phyloP scores from a whole-genome alignment of 2,329 filamentous ascomycete species.

The Anthostomella pinea region DNA sequence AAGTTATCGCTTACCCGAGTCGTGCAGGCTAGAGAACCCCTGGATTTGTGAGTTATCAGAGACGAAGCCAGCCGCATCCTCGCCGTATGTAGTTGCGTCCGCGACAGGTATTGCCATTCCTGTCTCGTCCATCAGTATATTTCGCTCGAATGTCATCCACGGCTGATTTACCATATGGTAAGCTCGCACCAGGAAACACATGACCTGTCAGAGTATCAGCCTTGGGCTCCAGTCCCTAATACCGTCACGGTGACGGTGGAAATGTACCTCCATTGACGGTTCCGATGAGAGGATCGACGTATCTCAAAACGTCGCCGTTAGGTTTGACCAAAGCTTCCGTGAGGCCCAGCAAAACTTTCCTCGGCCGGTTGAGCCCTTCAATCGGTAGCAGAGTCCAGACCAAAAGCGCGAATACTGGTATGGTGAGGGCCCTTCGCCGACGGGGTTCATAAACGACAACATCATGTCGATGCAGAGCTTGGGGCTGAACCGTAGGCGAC shows the following conservation, averaged over 20 bases:
- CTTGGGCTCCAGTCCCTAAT: background rate
- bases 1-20: constrained; percentile 26
- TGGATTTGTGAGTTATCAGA: constrained; percentile 30
- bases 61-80: constrained; percentile 32
- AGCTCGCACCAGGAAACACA: constrained; percentile 33
- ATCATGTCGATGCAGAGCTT: too few relatives aligned
- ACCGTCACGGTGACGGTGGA: background rate
- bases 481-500: too few relatives aligned
- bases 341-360: constrained; percentile 15
- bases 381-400: constrained; percentile 26
- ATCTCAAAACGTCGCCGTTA: constrained; percentile 24
- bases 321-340: constrained; percentile 15
- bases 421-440: constrained; percentile 19
- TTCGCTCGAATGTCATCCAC: background rate
- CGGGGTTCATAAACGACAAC: constrained; percentile 24
- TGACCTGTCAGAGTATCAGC: constrained; percentile 26
- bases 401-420: constrained; percentile 19
- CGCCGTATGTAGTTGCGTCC: constrained; percentile 25
- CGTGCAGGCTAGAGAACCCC: constrained; percentile 35
- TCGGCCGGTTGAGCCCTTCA: constrained; percentile 22
- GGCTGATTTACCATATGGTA: constrained; percentile 30
- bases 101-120: constrained; percentile 35
- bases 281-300: constrained; percentile 31
- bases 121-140: constrained; percentile 13
- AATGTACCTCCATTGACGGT: constrained; percentile 31